Base-by-base conservation (phyloP, 192 early-diverging fungal species). In the Coemansia interrupta region DNA sequence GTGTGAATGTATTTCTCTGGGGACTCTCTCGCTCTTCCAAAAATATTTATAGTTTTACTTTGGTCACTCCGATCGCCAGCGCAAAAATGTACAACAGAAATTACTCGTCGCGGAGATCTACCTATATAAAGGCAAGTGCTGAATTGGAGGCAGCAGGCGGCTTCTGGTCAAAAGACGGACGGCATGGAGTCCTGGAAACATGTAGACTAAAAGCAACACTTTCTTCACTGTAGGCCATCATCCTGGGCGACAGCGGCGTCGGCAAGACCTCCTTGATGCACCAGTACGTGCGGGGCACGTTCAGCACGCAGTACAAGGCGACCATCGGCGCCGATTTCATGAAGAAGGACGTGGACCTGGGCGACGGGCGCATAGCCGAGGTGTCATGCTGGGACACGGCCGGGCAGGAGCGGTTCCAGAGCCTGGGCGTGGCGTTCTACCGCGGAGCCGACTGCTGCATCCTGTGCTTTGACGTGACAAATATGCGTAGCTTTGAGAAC, bases 191-290 rank as follows among this genome's bases (percentile, higher is more conserved):
- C 22, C 19, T 12, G 3, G 19, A 44, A 19, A 23, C 19, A 9
- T 23, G 20, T 20, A 47, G 20, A n/a, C 45, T 47, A 47, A 45
- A 19, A 17, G 41, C 23, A 6, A 23, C 53, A 10, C 13, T 60
- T 29, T 51, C 22, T 1, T 3, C 39, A 15, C n/a, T 46, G 38
- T 77, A 77, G 73, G 73, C 73, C 32, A 77, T 77, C 26, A 77
- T 77, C 20, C 68, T 77, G 24, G 73, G 73, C 56, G 73, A 77
- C 64, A 77, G 88, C 62, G 92, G 90, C 66, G 95, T 97, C 32
- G 93, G 95, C 48, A 98, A 96, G 70, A 97, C 97, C 24, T 97
- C 94, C 28, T 82, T 99, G 68, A 99, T 99, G 95, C 97, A 99
- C 84, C 97, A 97, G 78, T 99, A 94, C 84, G 93, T 99, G 20